Evolutionary conservation across 164 flowering plant species (phyloP).

Genomic region (Chimonanthus salicifolius): DNA sequence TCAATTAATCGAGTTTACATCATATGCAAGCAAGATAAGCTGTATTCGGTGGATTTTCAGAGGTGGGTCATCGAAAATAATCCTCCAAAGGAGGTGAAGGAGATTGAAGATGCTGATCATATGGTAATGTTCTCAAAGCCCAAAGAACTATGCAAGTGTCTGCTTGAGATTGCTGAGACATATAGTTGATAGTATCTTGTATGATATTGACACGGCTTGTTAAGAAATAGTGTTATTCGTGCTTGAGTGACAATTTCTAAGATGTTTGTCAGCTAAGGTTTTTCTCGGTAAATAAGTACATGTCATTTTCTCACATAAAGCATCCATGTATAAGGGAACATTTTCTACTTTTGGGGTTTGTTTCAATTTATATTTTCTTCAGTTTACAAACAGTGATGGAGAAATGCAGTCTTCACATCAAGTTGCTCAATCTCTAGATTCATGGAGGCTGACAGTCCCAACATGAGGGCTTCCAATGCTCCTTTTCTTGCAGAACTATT

Average conservation of each 20-base stretch:
- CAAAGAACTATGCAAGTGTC: conserved; percentile 6
- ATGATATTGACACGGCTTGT: not conserved
- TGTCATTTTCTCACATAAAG: too few species aligned
- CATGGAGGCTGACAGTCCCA: too few species aligned
- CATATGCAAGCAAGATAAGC: conserved; percentile 10
- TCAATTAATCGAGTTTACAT: conserved; percentile 16
- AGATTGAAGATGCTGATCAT: conserved; percentile 18
- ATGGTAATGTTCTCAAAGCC: conserved; percentile 32
- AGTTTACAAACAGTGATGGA: too few species aligned
- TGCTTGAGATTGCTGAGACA: conserved; percentile 10
- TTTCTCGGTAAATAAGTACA: too few species aligned
- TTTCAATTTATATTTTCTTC: too few species aligned
- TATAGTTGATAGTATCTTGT: not conserved
- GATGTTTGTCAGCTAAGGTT: too few species aligned
- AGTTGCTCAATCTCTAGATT: too few species aligned
- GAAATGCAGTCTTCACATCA: too few species aligned
- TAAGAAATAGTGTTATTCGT: not conserved
- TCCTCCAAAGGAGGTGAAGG: conserved; percentile 13
- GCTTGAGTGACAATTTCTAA: not conserved
- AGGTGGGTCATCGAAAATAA: conserved; percentile 16
- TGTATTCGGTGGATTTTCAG: conserved; percentile 7
- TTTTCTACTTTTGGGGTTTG: too few species aligned
- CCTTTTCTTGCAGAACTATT: too few species aligned
- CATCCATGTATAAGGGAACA: too few species aligned
- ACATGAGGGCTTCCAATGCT: too few species aligned